Percentiles rank a stretch among this genome's conserved stretches.
Conservation (phyloP, 495 filamentous ascomycete genomes). For the Neurospora cerealis region DNA sequence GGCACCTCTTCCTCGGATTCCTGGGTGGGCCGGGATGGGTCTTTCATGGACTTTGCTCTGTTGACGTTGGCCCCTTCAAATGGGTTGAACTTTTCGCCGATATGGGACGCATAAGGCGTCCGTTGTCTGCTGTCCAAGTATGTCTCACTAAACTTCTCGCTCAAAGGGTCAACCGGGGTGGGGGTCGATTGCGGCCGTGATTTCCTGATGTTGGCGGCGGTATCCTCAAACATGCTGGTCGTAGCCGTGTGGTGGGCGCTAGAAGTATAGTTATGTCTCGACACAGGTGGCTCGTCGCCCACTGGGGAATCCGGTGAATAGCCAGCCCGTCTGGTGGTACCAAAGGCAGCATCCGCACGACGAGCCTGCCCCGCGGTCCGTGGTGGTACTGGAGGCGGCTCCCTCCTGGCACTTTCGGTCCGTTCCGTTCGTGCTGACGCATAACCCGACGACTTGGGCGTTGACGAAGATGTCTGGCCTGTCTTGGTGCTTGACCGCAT, state of each 20-base stretch:
- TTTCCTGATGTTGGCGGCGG: constrained; percentile 23
- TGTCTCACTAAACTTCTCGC: constrained; percentile 30
- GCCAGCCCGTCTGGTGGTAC: constrained; percentile 24
- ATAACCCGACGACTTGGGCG: neutral
- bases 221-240: constrained; percentile 22
- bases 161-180: constrained; percentile 29
- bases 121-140: constrained; percentile 45
- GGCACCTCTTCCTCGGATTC: constrained; percentile 5
- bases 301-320: constrained; percentile 30
- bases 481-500: constrained; percentile 35
- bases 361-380: constrained; percentile 33
- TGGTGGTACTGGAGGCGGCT: constrained; percentile 20
- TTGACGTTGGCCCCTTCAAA: constrained; percentile 32
- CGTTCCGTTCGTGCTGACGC: constrained; percentile 21
- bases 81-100: constrained; percentile 58
- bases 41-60: constrained; percentile 31
- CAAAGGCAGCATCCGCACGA: constrained; percentile 36
- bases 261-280: constrained; percentile 34
- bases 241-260: constrained; percentile 7
- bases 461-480: neutral
- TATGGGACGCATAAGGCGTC: constrained; percentile 56
- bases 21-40: constrained; percentile 6
- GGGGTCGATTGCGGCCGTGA: constrained; percentile 9
- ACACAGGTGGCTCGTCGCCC: constrained; percentile 36
- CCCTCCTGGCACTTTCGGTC: constrained; percentile 1